A percentile compares a stretch with the other conserved stretches of the same genome.
These are phyloP conservation scores for Pleurotus platypus DNA, from an alignment of 768 basidiomycete genomes.

Conservation along the genomic window DNA sequence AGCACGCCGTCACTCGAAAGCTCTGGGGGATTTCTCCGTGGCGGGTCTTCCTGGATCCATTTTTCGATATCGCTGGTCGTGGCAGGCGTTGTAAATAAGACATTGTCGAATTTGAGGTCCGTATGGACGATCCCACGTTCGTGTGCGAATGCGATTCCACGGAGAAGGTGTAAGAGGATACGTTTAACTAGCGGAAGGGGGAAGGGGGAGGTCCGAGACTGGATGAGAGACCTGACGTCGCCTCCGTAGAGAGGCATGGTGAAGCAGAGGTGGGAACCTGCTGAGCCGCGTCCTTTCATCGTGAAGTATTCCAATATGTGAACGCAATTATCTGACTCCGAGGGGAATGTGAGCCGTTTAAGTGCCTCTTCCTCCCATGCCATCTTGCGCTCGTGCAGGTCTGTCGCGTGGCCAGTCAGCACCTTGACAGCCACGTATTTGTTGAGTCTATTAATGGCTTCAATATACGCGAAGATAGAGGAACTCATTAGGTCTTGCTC, in stretches of 20 bases:
- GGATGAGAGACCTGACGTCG: no score
- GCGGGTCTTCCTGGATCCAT: no score
- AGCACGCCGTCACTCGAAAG: no score
- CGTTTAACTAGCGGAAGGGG: not conserved
- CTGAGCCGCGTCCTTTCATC: not conserved
- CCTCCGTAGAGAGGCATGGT: not conserved
- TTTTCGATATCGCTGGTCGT: no score
- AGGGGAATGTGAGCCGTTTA: conserved; percentile 3
- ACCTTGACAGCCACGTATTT: conserved; percentile 27
- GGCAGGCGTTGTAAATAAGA: no score
- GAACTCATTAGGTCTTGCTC: no score
- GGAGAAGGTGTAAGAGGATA: not conserved
- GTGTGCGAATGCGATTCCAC: not conserved
- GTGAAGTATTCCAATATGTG: not conserved
- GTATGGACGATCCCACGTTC: not conserved
- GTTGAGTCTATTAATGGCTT: no score
- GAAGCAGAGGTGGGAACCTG: not conserved
- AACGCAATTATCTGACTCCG: not conserved
- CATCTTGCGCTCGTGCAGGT: conserved; percentile 7
- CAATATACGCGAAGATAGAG: no score
- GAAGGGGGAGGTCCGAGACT: not conserved
- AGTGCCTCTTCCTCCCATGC: conserved; percentile 21
- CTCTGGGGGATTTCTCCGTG: no score
- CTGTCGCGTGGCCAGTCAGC: conserved; percentile 22
- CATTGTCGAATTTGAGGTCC: no score